Conservation (phyloP, 108 stramenopile species). For the Hondaea fermentalgiana region DNA sequence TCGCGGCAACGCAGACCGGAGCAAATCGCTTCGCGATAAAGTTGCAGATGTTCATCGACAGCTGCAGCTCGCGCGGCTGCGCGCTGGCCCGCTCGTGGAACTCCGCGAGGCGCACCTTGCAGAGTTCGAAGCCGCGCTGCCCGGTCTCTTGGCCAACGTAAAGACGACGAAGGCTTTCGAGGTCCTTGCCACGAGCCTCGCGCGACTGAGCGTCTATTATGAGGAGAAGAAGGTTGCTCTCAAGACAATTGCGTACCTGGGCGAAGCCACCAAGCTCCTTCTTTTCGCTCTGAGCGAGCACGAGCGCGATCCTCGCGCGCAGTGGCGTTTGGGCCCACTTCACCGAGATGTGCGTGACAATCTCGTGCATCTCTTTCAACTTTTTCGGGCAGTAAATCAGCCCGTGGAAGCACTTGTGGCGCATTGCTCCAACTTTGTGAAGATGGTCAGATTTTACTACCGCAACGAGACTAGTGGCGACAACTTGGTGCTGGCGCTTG, state of each 20-base stretch:
- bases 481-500: not conserved
- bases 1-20: not conserved
- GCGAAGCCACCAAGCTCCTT: not conserved
- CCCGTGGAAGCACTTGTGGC: not conserved
- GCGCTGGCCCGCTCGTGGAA: not conserved
- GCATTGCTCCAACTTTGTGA: conserved; percentile 1
- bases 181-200: not conserved
- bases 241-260: not conserved
- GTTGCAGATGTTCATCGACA: not conserved
- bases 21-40: not conserved
- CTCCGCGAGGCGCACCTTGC: not conserved
- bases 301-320: not conserved
- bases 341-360: not conserved
- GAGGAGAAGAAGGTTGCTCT: not conserved
- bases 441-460: not conserved
- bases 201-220: not conserved
- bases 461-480: not conserved
- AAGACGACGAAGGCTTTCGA: not conserved
- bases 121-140: not conserved
- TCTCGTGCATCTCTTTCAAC: not conserved
- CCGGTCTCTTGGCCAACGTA: not conserved
- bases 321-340: not conserved
- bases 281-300: not conserved
- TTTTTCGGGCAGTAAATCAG: not conserved
- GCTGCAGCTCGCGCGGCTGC: not conserved